These are phyloP conservation scores for Magnusiomyces sp. DNA, from an alignment of 1,139 yeast species.

Conservation along the genomic window DNA sequence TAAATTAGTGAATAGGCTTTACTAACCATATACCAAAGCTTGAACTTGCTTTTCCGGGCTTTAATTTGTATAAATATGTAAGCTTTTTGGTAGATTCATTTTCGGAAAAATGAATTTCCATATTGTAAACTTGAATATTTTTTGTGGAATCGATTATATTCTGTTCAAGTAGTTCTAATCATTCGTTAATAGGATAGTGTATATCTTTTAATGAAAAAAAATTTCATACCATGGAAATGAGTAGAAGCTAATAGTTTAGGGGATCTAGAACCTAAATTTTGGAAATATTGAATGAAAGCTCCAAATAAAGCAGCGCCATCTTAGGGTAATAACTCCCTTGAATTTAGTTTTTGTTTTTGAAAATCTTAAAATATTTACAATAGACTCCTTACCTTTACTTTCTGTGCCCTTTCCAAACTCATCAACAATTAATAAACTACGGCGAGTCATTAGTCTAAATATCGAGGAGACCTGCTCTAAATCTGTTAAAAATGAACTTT, in stretches of 20 bases:
- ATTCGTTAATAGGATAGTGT: conserved; percentile 3
- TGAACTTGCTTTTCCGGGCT: conserved; percentile 17
- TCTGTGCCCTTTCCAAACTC: conserved; percentile 49
- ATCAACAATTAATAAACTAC: conserved; percentile 39
- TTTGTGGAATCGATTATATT: conserved; percentile 5
- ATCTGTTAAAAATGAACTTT: conserved; percentile 43
- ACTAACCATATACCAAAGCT: conserved; percentile 20
- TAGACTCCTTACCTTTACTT: conserved; percentile 14
- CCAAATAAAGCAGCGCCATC: conserved; percentile 43
- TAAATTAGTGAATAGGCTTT: background rate
- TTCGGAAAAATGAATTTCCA: conserved; percentile 18
- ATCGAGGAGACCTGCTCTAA: conserved; percentile 39
- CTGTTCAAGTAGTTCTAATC: conserved; percentile 11
- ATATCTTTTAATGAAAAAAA: background rate
- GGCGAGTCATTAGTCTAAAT: conserved; percentile 31
- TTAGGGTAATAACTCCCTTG: conserved; percentile 7
- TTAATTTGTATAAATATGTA: conserved; percentile 19
- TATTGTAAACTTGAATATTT: conserved; percentile 15
- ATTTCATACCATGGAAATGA: conserved; percentile 34
- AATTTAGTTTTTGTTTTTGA: background rate
- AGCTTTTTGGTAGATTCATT: background rate
- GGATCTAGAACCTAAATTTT: conserved; percentile 15
- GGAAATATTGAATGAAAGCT: conserved; percentile 30
- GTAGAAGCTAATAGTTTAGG: conserved; percentile 37
- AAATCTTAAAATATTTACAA: background rate